Percentiles rank a stretch among this genome's conserved stretches.
phyloP scores from a whole-genome alignment of 1,284 basidiomycete genomes.

The Pseudozyma thailandica region DNA sequence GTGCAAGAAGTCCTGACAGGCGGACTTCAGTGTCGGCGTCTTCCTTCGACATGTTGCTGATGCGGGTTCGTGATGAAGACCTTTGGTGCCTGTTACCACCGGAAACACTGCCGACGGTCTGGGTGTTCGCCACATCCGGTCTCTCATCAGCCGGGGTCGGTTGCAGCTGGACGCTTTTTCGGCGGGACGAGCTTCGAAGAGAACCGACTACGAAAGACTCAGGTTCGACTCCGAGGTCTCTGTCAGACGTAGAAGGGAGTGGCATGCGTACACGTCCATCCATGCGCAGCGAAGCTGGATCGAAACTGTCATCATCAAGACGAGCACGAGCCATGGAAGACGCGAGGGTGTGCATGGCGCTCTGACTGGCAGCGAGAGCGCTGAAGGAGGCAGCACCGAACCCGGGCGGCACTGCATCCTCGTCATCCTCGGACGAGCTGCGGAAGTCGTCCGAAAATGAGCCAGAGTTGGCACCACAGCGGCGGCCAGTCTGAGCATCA shows the following conservation, averaged over 20 bases:
- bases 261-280: constrained; percentile 51
- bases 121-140: neutral
- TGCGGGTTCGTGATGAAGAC: constrained; percentile 46
- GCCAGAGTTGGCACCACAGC: constrained; percentile 20
- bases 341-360: constrained; percentile 38
- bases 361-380: constrained; percentile 50
- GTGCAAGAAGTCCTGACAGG: constrained; percentile 58
- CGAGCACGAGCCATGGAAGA: constrained; percentile 39
- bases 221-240: constrained; percentile 27
- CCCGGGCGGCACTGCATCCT: constrained; percentile 36
- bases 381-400: constrained; percentile 56
- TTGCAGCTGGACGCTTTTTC: constrained; percentile 39
- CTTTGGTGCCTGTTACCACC: constrained; percentile 21
- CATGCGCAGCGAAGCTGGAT: constrained; percentile 57
- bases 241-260: constrained; percentile 13
- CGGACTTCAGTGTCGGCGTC: constrained; percentile 45
- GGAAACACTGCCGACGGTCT: constrained; percentile 9
- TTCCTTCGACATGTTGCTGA: constrained; percentile 49
- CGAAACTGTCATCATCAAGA: constrained; percentile 44
- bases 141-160: constrained; percentile 17
- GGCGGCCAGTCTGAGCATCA: neutral
- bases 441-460: constrained; percentile 39
- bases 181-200: constrained; percentile 37
- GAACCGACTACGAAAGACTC: constrained; percentile 44
- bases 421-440: constrained; percentile 42